Percentiles rank a stretch among this genome's conserved stretches.
Evolutionary conservation across 2,329 filamentous ascomycete genomes (phyloP).

Genomic region (Xylariaceae sp.): DNA sequence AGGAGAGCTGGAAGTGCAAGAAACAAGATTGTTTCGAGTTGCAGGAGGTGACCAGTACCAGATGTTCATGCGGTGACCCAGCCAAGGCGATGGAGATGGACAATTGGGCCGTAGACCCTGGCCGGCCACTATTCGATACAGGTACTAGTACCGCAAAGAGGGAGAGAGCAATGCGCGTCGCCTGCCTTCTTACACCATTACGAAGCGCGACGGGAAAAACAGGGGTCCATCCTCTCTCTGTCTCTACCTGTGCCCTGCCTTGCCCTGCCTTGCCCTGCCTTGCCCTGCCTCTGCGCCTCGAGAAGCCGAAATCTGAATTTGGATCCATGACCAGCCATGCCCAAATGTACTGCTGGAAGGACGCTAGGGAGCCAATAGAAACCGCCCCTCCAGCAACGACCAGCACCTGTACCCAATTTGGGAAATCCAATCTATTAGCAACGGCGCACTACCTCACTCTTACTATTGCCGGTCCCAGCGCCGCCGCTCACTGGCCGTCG

Average conservation of each 20-base stretch:
- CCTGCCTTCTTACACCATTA: too few species aligned
- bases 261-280: too few species aligned
- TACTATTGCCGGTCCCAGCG: not conserved
- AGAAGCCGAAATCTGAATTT: too few species aligned
- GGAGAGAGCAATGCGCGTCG: too few species aligned
- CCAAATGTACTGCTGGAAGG: not conserved
- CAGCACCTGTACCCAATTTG: not conserved
- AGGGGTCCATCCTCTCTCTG: too few species aligned
- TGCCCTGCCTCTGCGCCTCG: too few species aligned
- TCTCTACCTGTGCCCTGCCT: too few species aligned
- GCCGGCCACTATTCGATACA: too few species aligned
- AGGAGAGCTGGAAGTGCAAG: not conserved
- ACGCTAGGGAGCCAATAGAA: not conserved
- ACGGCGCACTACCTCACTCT: not conserved
- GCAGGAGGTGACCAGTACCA: not conserved
- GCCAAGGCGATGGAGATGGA: too few species aligned
- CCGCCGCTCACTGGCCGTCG: not conserved
- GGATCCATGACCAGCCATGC: not conserved
- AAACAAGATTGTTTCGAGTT: not conserved
- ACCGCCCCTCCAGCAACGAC: not conserved
- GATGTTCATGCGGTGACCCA: not conserved
- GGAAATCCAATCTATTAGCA: not conserved
- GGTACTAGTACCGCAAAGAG: too few species aligned
- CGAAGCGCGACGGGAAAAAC: too few species aligned
- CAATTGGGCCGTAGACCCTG: too few species aligned